Conservation (phyloP, 306 rosid genomes). For the Bauhinia variegata region DNA sequence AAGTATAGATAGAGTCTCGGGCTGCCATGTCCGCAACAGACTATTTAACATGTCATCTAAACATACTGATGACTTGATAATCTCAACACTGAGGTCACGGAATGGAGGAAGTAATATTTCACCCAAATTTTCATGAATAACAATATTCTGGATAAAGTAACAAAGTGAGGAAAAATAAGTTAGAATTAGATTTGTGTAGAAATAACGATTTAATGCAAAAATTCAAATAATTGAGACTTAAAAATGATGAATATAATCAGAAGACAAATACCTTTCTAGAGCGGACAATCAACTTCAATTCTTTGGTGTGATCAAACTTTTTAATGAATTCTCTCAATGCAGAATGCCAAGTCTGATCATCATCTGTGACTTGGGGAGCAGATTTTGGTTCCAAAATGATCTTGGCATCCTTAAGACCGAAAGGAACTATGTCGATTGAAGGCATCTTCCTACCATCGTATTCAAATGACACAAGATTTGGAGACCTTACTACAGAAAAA, state of each 20-base stretch:
- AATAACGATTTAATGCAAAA: background rate
- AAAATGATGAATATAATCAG: background rate
- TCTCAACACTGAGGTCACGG: conserved; percentile 30
- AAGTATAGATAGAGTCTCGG: conserved; percentile 38
- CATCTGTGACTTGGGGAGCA: background rate
- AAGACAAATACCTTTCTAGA: conserved; percentile 45
- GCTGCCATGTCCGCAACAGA: conserved; percentile 44
- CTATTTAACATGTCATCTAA: conserved; percentile 30
- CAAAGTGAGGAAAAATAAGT: conserved; percentile 26
- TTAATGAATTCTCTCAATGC: conserved; percentile 26
- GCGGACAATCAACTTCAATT: conserved; percentile 46
- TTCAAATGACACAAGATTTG: conserved; percentile 51
- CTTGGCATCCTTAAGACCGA: conserved; percentile 37
- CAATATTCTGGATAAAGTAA: conserved; percentile 40
- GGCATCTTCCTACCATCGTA: conserved; percentile 49
- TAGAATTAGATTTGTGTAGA: background rate
- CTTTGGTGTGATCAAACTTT: conserved; percentile 27
- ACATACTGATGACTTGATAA: conserved; percentile 38
- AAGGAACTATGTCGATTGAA: background rate
- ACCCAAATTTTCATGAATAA: conserved; percentile 44
- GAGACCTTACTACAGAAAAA: conserved; percentile 11
- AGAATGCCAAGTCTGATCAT: conserved; percentile 4
- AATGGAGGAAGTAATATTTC: conserved; percentile 30
- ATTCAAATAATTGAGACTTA: background rate
- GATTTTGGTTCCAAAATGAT: conserved; percentile 33